Base-by-base conservation (phyloP, 129 eudicot genomes). In the Ambrosia trifida region DNA sequence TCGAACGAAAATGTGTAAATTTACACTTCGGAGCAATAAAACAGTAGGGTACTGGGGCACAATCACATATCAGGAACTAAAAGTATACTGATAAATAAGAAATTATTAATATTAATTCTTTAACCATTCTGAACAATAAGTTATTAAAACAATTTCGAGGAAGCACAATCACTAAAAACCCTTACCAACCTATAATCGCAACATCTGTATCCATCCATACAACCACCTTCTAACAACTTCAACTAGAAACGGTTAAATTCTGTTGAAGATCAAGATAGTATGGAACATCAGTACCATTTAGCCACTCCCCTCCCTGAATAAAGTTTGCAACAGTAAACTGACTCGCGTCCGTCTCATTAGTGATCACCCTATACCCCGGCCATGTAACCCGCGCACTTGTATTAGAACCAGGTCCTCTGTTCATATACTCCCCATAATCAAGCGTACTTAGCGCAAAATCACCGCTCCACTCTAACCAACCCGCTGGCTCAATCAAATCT, bases 401-500 rank as follows among this genome's bases (percentile, higher is more conserved):
- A 54, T 87, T 87, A 6, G 96, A 82, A 6, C 96, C 96, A 0
- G 83, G 81, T 33, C 96, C 96, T 12, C 88, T 64, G 28, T 90
- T 90, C 85, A 41, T 78, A 74, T 90, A 90, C 89, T 90, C 96
- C 30, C 91, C 87, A 53, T 90, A 90, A 20, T 82, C 79, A 3
- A 87, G 73, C 24, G 96, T 90, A 45, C 59, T 76, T 28, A 87
- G 32, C 0, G 91, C 90, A 69, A 80, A 81, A 79, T 47, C 53
- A 4, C 91, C 96, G 4, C 69, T 12, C 96, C 96, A 90, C 68
- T 85, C 94, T 68, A 85, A 53, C 85, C 85, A 90, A 24, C 96
- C 96, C 4, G 68, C 75, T 1, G 88, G 91, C 2, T 83, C 81
- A 24, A 90, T 78, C 45, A 85, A 11, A 14, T 77, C 80, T 3